phyloP scores from a whole-genome alignment of 1,284 basidiomycete species.

The Ceratobasidium sp. region DNA sequence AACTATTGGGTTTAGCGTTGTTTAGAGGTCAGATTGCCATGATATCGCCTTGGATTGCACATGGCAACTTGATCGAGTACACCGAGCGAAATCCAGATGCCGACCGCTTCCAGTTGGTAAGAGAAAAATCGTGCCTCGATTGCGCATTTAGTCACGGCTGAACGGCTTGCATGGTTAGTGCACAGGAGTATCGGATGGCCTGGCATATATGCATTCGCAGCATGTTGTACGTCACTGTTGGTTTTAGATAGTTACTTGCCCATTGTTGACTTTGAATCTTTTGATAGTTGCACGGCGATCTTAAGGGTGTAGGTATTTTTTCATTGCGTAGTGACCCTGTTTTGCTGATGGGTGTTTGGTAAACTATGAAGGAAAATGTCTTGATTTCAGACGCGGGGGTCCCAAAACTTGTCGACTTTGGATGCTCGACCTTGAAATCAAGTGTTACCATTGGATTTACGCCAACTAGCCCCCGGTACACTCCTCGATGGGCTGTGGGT shows the following conservation, averaged over 20 bases:
- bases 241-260: neutral
- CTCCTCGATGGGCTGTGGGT: too few relatives aligned
- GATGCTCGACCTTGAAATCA: too few relatives aligned
- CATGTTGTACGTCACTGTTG: neutral
- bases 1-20: neutral
- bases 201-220: neutral
- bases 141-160: neutral
- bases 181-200: neutral
- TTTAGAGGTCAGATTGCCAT: slow-evolving; percentile 4
- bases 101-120: neutral
- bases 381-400: too few relatives aligned
- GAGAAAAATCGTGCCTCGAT: neutral
- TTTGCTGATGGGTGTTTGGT: too few relatives aligned
- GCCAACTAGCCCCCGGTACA: too few relatives aligned
- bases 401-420: too few relatives aligned
- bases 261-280: neutral
- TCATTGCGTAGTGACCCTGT: too few relatives aligned
- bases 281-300: slow-evolving; percentile 2
- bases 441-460: too few relatives aligned
- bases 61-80: neutral
- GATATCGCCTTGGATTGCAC: neutral
- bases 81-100: neutral
- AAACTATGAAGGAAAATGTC: too few relatives aligned
- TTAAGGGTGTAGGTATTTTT: slow-evolving; percentile 9
- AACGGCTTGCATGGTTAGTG: neutral